Percentiles rank a stretch among this genome's conserved stretches.
phyloP scores from a whole-genome alignment of 805 yeast species.

The Starmerella bombicola region DNA sequence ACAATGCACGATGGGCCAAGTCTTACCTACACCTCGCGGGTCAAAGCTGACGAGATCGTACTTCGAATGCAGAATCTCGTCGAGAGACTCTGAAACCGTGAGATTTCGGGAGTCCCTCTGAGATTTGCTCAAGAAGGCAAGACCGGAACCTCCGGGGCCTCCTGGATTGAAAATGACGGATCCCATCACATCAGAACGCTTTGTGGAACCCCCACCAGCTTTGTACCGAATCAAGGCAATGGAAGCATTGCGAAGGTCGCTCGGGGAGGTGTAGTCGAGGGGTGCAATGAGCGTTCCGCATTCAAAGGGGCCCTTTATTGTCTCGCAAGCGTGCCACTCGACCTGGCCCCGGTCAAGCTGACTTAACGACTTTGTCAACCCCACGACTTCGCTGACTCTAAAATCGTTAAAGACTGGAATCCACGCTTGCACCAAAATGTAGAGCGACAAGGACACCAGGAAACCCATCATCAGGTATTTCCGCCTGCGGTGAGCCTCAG shows the following conservation, averaged over 20 bases:
- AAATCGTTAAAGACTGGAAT: too few relatives aligned
- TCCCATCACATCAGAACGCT: constrained; percentile 16
- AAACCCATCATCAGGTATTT: too few relatives aligned
- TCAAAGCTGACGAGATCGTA: constrained; percentile 22
- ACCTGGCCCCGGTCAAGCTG: constrained; percentile 2
- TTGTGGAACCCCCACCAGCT: constrained; percentile 14
- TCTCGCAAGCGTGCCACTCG: constrained; percentile 4
- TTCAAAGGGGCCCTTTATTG: background rate
- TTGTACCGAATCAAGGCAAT: constrained; percentile 10
- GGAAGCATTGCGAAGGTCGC: constrained; percentile 10
- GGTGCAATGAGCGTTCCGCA: constrained; percentile 12
- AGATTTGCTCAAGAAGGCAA: constrained; percentile 4
- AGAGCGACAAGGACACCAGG: too few relatives aligned
- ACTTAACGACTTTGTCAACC: too few relatives aligned
- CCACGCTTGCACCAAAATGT: too few relatives aligned
- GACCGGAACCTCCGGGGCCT: constrained; percentile 23
- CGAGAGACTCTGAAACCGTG: constrained; percentile 9
- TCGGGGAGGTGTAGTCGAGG: constrained; percentile 10
- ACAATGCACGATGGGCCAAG: constrained; percentile 17
- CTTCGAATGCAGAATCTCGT: constrained; percentile 9
- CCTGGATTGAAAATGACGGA: constrained; percentile 22
- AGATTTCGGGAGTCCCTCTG: background rate
- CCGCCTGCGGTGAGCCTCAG: too few relatives aligned
- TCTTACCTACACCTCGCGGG: constrained; percentile 22
- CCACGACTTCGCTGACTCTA: too few relatives aligned